Evolutionary conservation across 2,329 filamentous ascomycete genomes (phyloP).

Genomic region (Lasiodiplodia gonubiensis): DNA sequence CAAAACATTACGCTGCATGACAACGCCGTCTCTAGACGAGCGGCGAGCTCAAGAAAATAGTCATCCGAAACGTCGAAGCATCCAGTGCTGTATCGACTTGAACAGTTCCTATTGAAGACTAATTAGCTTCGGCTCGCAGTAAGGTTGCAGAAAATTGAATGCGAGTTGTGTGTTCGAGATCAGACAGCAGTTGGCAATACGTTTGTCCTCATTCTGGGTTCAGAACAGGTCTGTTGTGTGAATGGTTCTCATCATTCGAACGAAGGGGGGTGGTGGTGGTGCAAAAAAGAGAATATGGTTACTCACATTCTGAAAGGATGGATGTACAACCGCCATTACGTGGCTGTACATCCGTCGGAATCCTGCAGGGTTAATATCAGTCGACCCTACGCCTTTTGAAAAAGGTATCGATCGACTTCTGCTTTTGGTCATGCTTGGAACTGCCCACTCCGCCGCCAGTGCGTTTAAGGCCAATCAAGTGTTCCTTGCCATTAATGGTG

Average conservation of each 20-base stretch:
- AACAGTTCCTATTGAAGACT: background rate
- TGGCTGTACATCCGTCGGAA: background rate
- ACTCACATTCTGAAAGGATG: conserved; percentile 35
- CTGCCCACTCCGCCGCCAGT: conserved; percentile 84
- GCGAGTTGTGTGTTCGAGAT: conserved; percentile 42
- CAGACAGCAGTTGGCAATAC: conserved; percentile 85
- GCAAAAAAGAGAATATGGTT: conserved; percentile 27
- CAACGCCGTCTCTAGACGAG: background rate
- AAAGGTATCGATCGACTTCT: conserved; percentile 78
- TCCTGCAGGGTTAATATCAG: conserved; percentile 32
- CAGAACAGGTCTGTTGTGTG: conserved; percentile 85
- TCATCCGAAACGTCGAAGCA: background rate
- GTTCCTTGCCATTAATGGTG: conserved; percentile 71
- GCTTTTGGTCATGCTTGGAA: conserved; percentile 73
- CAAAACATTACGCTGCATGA: background rate
- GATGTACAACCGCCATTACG: background rate
- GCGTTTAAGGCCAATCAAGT: conserved; percentile 76
- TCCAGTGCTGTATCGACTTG: background rate
- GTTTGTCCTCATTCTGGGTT: conserved; percentile 70
- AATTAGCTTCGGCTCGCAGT: background rate
- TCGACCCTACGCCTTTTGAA: conserved; percentile 66
- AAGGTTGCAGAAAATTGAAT: background rate
- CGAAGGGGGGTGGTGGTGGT: conserved; percentile 27
- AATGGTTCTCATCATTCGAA: conserved; percentile 61
- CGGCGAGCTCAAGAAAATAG: background rate